Conservation (phyloP, 2,329 filamentous ascomycete species). For the Nannizziopsis barbatae region DNA sequence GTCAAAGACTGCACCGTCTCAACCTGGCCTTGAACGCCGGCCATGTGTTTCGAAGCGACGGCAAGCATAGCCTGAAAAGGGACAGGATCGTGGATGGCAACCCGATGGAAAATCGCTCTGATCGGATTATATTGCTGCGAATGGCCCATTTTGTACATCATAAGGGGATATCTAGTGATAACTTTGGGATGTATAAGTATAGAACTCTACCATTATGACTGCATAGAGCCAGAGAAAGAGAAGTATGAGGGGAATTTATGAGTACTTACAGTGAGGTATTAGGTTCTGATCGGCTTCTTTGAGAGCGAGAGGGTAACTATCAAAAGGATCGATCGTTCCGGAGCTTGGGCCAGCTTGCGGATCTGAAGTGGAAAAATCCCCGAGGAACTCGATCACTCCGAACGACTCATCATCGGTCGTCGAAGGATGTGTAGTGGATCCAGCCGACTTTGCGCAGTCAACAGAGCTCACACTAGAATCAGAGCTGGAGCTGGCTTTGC, state of each 20-base stretch:
- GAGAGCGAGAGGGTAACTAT: slow-evolving; percentile 21
- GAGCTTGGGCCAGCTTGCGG: slow-evolving; percentile 16
- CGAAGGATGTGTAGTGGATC: not conserved
- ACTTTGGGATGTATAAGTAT: slow-evolving; percentile 21
- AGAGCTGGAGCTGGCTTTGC: not conserved
- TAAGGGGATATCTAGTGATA: slow-evolving; percentile 26
- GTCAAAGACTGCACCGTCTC: slow-evolving; percentile 26
- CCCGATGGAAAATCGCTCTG: slow-evolving; percentile 24
- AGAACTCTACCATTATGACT: not conserved
- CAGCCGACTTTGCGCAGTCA: not conserved
- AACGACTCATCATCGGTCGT: not conserved
- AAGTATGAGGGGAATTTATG: not conserved
- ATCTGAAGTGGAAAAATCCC: slow-evolving; percentile 9
- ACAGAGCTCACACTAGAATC: not conserved
- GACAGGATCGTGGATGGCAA: slow-evolving; percentile 23
- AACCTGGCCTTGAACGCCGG: slow-evolving; percentile 23
- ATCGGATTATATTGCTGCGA: slow-evolving; percentile 23
- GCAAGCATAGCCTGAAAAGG: slow-evolving; percentile 28
- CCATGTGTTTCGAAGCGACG: slow-evolving; percentile 25
- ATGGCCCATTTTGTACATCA: slow-evolving; percentile 27
- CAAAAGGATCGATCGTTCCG: slow-evolving; percentile 21
- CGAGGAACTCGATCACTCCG: not conserved
- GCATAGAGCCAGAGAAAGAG: not conserved
- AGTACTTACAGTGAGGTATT: slow-evolving; percentile 25
- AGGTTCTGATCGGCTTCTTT: slow-evolving; percentile 21